Percentiles rank a stretch among this genome's conserved stretches.
Evolutionary conservation across 2,329 filamentous ascomycete species (phyloP).

Genomic region (Fusarium napiforme): DNA sequence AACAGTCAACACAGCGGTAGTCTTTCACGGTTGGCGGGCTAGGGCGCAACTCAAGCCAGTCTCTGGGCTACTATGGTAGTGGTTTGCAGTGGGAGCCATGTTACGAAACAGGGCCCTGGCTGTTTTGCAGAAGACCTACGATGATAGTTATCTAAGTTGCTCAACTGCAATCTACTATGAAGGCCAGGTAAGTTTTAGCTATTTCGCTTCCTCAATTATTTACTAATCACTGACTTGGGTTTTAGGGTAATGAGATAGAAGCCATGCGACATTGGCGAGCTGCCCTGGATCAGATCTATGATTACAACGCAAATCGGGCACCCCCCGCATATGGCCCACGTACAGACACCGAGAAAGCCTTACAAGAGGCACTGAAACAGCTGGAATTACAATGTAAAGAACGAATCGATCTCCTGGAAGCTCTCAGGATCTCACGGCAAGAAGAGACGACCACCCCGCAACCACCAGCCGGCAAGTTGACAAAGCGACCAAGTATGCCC

Average conservation of each 20-base stretch:
- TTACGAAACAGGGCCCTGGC: constrained; percentile 68
- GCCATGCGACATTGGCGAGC: constrained; percentile 90
- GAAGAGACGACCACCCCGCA: constrained; percentile 43
- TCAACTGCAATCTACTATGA: constrained; percentile 98
- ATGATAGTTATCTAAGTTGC: constrained; percentile 94
- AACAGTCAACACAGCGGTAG: not conserved
- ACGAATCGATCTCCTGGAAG: constrained; percentile 86
- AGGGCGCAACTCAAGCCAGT: constrained; percentile 29
- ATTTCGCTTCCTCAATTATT: not conserved
- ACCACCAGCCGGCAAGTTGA: constrained; percentile 35
- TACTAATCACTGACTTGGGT: constrained; percentile 9
- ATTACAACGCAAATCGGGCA: constrained; percentile 82
- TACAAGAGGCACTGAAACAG: constrained; percentile 82
- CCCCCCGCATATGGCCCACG: constrained; percentile 75
- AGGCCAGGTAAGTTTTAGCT: constrained; percentile 72
- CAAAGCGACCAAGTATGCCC: constrained; percentile 34
- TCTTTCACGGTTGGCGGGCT: constrained; percentile 27
- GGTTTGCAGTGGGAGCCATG: constrained; percentile 54
- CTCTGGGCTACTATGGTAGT: constrained; percentile 46
- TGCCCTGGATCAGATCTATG: constrained; percentile 88
- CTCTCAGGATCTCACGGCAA: constrained; percentile 74
- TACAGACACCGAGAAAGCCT: constrained; percentile 83
- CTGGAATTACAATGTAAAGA: constrained; percentile 94
- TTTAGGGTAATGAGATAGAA: constrained; percentile 88
- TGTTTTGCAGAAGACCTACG: constrained; percentile 95